Evolutionary conservation across 179 eudicot species (phyloP).

Genomic region (Beta lomatogona): DNA sequence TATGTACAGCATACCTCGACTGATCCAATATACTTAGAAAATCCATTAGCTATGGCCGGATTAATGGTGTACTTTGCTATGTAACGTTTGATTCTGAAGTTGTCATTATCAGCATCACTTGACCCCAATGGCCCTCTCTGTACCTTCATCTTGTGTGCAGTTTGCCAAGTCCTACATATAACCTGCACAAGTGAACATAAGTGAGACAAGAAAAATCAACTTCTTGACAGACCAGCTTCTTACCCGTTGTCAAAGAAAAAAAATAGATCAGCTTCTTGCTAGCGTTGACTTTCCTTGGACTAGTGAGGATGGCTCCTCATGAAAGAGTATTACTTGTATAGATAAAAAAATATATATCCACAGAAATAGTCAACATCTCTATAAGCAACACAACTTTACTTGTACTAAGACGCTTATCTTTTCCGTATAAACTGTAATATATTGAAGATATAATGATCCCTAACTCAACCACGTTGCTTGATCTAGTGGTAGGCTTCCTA

Average conservation of each 20-base stretch:
- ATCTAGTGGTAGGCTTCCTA: no score
- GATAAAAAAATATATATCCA: neutral
- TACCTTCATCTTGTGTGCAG: conserved; percentile 93
- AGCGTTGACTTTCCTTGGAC: neutral
- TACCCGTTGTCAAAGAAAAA: no score
- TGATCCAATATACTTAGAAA: conserved; percentile 76
- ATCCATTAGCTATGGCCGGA: conserved; percentile 90
- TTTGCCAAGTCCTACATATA: conserved; percentile 92
- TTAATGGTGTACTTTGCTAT: conserved; percentile 90
- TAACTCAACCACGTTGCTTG: neutral
- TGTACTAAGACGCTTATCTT: neutral
- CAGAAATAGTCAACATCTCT: neutral
- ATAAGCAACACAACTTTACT: neutral
- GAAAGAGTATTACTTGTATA: neutral
- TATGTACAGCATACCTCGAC: conserved; percentile 61
- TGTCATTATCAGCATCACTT: conserved; percentile 59
- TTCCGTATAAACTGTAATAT: neutral
- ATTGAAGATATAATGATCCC: neutral
- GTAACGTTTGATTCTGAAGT: conserved; percentile 80
- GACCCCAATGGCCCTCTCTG: conserved; percentile 63
- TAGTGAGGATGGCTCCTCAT: neutral
- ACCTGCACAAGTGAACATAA: conserved; percentile 51
- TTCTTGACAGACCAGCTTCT: conserved; percentile 3
- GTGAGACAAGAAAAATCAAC: conserved; percentile 2
- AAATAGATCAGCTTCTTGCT: neutral